Conservation (phyloP, 2,329 filamentous ascomycete species). For the Neonectria neomacrospora region DNA sequence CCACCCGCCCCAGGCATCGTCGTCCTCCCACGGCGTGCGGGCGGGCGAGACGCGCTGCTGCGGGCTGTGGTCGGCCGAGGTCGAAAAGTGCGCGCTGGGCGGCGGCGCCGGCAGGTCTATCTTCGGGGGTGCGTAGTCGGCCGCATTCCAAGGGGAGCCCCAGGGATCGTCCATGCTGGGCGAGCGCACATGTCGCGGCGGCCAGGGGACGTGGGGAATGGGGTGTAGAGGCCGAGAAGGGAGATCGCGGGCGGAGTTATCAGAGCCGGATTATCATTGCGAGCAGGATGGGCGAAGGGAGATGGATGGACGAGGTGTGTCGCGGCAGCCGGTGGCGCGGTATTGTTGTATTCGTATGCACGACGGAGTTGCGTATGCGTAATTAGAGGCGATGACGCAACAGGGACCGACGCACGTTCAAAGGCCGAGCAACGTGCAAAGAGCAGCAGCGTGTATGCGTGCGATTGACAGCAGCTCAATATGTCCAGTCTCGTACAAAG, state of each 20-base stretch:
- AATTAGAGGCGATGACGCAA: constrained; percentile 21
- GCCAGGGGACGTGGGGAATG: constrained; percentile 20
- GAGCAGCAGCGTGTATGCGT: background rate
- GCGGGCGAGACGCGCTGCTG: constrained; percentile 39
- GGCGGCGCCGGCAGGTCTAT: constrained; percentile 50
- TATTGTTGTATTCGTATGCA: constrained; percentile 3
- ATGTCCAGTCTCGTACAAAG: background rate
- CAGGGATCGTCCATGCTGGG: constrained; percentile 70
- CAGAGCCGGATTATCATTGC: constrained; percentile 36
- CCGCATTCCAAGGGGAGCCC: constrained; percentile 70
- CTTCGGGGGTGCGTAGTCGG: constrained; percentile 52
- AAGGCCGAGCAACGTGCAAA: background rate
- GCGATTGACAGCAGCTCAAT: background rate
- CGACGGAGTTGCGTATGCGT: constrained; percentile 12
- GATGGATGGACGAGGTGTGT: constrained; percentile 30
- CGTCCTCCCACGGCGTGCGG: constrained; percentile 47
- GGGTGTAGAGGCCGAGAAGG: constrained; percentile 8
- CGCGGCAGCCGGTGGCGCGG: constrained; percentile 29
- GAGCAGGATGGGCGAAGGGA: constrained; percentile 22
- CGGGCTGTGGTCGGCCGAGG: constrained; percentile 40
- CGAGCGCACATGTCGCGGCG: constrained; percentile 49
- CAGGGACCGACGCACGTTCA: background rate
- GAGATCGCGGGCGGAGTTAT: constrained; percentile 5
- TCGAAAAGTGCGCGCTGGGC: constrained; percentile 46
- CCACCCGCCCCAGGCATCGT: constrained; percentile 52